Base-by-base conservation (phyloP, 352 stramenopile genomes). In the Pythium inflatum region DNA sequence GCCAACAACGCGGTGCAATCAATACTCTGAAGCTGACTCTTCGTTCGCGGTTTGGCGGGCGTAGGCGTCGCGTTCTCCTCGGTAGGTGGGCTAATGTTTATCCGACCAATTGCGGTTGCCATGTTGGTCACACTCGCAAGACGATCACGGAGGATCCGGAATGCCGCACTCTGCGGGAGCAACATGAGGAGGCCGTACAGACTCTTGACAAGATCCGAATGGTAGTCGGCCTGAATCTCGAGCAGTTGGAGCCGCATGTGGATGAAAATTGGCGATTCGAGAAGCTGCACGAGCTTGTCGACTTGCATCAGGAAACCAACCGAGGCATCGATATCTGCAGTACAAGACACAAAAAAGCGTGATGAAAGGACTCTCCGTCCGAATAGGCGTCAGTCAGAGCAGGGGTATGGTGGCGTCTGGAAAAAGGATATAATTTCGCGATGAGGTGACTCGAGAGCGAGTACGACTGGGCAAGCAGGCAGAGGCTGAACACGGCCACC, bases 201-300 rank as follows among this genome's bases (percentile, higher is more conserved):
- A 69, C 91, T 98, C 76, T 99, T 99, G 5, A 99, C 85, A 33
- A 99, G 85, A 38, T 97, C 88, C 20, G 92, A 89, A 80, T 99
- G 96, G 74, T 97, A 97, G 40, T 92, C 85, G 38, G 95, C 90
- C 64, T 99, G 88, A 7, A 98, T 97, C 64, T 99, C 97, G 1
- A 99, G 77, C 13, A 99, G 82, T 79, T 99, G 97, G 27, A 99
- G 80, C 25, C 98, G 88, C 78, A 99, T 93, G 61, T 99, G 87
- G 61, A 99, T 93, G 83, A 99, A 99, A 51, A 99, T 98, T 5
- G 98, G 98, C 54, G 97, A 99, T 80, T 99, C 98, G 46, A 99
- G 80, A 14, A 99, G 82, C 76, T 99, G 97, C 33, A 99, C 97
- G 36, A 99, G 88, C 74, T 99, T 99, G 84, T 99, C 98, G 67